Base-by-base conservation (phyloP, 257 asterid species). In the Plantago major region DNA sequence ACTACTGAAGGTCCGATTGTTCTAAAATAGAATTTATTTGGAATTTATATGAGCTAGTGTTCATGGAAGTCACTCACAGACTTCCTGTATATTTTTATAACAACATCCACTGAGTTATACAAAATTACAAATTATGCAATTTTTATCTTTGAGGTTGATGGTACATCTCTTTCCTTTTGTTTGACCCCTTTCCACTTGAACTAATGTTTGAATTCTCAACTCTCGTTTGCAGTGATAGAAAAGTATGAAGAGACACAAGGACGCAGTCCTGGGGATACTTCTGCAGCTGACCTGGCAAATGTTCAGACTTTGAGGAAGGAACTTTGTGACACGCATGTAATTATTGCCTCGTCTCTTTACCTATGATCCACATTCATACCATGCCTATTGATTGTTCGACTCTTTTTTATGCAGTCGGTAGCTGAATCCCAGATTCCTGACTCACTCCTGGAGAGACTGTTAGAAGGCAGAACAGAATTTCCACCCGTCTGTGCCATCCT, bases 401-500 rank as follows among this genome's bases (percentile, higher is more conserved):
- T 74, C 46, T 55, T 47, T 10, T 28, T 49, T 62, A 13, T 76
- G 76, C 85, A 93, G 99, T 81, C 83, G 10, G 17, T 77, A 16
- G 68, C 72, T 40, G 96, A 83, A 75, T 80, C 97, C 52, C 87
- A 73, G 65, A 81, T 93, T 63, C 88, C 97, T 0, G 96, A 93
- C 76, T 67, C 83, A 63, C 91, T 93, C 40, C 78, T 93, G 8
- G 76, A 71, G 78, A 83, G 97, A 69, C 67, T 93, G 77, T 62
- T 87, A 51, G 84, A 82, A 51, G 85, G 94, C 44, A 67, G 70
- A 70, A 70, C 55, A 38, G 99, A 93, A 72, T 93, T 93, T 65
- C 97, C 99, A 44, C 99, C 99, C 0, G 97, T 87, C 42, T 87
- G 96, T 75, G 97, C 97, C 40, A 67, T 93, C 52, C 42, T 89